A percentile compares a stretch with the other conserved stretches of the same genome.
Conservation (phyloP, 257 asterid species). For the Solanum phureja region DNA sequence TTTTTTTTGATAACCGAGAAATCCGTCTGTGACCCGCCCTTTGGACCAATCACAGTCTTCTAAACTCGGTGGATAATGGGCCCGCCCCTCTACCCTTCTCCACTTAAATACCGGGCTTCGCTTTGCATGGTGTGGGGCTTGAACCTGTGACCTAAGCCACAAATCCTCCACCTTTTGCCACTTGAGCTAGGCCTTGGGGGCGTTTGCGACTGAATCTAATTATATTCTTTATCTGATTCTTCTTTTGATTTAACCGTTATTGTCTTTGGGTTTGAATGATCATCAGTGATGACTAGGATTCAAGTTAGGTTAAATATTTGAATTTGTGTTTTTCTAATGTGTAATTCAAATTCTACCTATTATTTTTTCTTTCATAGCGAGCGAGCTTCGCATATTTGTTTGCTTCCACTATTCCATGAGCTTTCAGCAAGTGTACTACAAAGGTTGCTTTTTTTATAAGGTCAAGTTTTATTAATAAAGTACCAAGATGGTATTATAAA, state of each 20-base stretch:
- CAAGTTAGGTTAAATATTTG: background rate
- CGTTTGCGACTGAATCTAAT: background rate
- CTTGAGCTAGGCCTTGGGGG: too few relatives aligned
- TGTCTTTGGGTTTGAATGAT: background rate
- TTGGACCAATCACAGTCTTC: too few relatives aligned
- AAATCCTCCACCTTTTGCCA: too few relatives aligned
- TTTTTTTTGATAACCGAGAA: too few relatives aligned
- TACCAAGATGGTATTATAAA: background rate
- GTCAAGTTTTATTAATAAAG: background rate
- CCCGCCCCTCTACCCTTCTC: too few relatives aligned
- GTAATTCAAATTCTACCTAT: background rate
- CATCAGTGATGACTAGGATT: background rate
- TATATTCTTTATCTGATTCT: background rate
- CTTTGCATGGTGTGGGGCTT: too few relatives aligned
- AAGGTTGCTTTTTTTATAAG: background rate
- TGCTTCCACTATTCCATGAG: background rate
- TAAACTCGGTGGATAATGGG: too few relatives aligned
- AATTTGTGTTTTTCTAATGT: background rate
- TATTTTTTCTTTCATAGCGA: background rate
- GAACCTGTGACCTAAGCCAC: too few relatives aligned
- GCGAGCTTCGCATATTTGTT: background rate
- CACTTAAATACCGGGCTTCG: too few relatives aligned
- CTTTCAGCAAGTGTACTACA: background rate
- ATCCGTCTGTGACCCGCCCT: too few relatives aligned
- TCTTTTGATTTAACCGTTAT: background rate